Base-by-base conservation (phyloP, 192 early-diverging fungal genomes). In the Helicostylum pulchrum region DNA sequence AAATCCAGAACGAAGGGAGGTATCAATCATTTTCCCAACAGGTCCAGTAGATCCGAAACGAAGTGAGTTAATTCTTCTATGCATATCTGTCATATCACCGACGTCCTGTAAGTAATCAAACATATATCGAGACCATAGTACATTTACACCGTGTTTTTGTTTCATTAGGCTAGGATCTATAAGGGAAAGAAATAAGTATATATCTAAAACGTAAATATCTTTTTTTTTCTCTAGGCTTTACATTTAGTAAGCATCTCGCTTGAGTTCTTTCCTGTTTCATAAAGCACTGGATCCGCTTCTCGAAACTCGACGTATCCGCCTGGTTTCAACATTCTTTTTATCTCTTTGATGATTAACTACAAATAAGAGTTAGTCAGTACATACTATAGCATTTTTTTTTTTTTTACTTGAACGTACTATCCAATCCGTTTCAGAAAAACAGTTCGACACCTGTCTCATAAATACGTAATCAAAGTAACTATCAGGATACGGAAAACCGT, bases 251-350 rank as follows among this genome's bases (percentile, higher is more conserved):
- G n/a, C 7, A 66, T 57, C 12, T 31, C 17, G 0, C 14, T 12
- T 20, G 66, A 61, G 8, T 58, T 44, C 8, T 65, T 56, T 14
- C 71, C 71, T 12, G 49, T 26, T 53, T 61, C 21, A 0, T 53
- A 10, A 20, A 67, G 21, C 2, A 53, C 44, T 9, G 71, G 69
- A 52, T 76, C 66, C 39, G 67, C 21, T 51, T 79, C 77, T 8
- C 71, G 54, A 11, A 79, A 47, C 52, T 79, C 77, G 3, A 79
- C 64, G 55, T 64, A 79, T 8, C 77, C 77, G 20, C 74, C 71
- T 11, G 77, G 77, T 64, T 73, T 73, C 3, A 68, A 19, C 11
- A 76, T 53, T 23, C 76, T 42, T 19, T 20, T n/a, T 4, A 75
- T 42, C 30, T 74, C 69, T 45, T 59, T 59, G 11, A 59, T 42